Base-by-base conservation (phyloP, 805 yeast genomes). In the Pichia heedii region DNA sequence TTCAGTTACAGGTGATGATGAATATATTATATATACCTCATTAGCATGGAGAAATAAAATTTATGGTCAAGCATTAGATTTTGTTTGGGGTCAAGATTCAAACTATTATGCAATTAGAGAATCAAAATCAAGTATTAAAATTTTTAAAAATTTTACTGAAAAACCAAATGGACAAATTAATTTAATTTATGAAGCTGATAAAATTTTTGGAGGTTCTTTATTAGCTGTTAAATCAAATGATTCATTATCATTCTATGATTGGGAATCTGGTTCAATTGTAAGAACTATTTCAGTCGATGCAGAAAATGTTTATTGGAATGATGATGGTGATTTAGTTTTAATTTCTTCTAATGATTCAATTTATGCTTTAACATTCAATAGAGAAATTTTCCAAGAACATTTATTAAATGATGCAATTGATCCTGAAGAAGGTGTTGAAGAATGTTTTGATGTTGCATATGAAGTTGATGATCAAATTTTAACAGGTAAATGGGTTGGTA, bases 1-100 rank as follows among this genome's bases (percentile, higher is more conserved):
- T 33, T 84, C 97, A 22, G 96, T 93, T 40, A 83, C 90, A 37
- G 99, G 99, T 59, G 98, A 93, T 66, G 97, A 96, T 47, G 99
- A 93, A 66, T 90, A 87, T 62, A 86, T 90, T 54, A 82, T 93
- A 43, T 93, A 90, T 67, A 89, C 97, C 2, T 90, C 98, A 2
- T 74, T 93, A 56, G 97, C 97, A 1, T 93, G 98, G 98, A 79
- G 98, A 69, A 88, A 90, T 57, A 93, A 88, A 68, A 73, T 88
- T 40, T 93, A 84, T 63, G 97, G 97, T 50, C 74, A 77, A 45
- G 96, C 95, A 19, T 67, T 79, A 43, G 97, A 88, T 58, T 87
- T 94, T 61, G 95, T 79, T 36, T 93, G 99, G 99, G 88, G 94
- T 48, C 79, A 83, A 42, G 97, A 90, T 64, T 79, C 95, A 3